These are phyloP conservation scores for Coelastrella sp. DNA, from an alignment of 139 green algal genomes.

Conservation along the genomic window DNA sequence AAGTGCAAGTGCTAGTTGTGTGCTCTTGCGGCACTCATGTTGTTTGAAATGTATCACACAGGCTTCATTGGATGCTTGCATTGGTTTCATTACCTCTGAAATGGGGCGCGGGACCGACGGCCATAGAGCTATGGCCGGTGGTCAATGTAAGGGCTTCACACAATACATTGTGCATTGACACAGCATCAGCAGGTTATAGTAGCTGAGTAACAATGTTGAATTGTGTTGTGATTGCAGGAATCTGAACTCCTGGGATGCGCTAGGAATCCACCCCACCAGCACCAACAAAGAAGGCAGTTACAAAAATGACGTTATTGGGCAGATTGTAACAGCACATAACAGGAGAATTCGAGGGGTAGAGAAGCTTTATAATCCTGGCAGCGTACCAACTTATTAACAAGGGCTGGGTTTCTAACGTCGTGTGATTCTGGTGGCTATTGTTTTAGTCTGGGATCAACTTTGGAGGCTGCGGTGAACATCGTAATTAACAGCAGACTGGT, in stretches of 20 bases:
- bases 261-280: conserved; percentile 56
- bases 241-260: conserved; percentile 60
- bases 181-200: not conserved
- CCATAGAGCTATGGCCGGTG: too few species aligned
- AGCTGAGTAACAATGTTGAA: not conserved
- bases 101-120: too few species aligned
- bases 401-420: too few species aligned
- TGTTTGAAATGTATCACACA: too few species aligned
- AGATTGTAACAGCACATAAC: conserved; percentile 61
- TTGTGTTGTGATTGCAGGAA: not conserved
- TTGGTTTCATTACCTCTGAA: too few species aligned
- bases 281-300: conserved; percentile 62
- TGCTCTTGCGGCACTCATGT: not conserved
- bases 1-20: not conserved
- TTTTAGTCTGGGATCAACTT: too few species aligned
- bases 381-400: not conserved
- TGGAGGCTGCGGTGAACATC: too few species aligned
- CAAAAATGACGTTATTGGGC: conserved; percentile 17
- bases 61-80: too few species aligned
- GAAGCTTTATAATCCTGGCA: not conserved
- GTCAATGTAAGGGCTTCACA: not conserved
- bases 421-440: too few species aligned
- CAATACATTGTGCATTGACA: not conserved
- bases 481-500: too few species aligned
- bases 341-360: not conserved